Base-by-base conservation (phyloP, 2,329 filamentous ascomycete species). In the Leptographium lundbergii region DNA sequence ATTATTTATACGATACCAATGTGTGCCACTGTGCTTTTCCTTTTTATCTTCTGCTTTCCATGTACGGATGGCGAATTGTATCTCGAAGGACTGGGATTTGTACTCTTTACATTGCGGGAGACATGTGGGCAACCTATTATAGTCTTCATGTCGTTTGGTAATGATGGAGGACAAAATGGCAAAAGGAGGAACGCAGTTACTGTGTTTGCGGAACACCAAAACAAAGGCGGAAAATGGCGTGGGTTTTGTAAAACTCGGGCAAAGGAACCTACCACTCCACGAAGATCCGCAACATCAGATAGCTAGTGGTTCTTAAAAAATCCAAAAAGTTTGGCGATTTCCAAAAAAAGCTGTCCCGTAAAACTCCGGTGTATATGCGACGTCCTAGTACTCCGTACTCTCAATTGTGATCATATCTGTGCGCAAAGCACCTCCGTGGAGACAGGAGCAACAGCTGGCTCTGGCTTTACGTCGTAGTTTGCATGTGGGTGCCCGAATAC, bases 101-200 rank as follows among this genome's bases (percentile, higher is more conserved):
- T 57, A 57, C 45, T 52, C 22, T 57, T 51, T 57, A 57, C 48
- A 57, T 34, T 29, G 32, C 25, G 54, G 56, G 29, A 51, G 56
- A 52, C 47, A 57, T 42, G 45, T 13, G 56, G 56, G 56, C 56
- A 57, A 57, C 56, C 56, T 51, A 29, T 6, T 14, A 57, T 42
- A 22, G 42, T 57, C 55, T 50, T 57, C 39, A 27, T 57, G 47
- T 45, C 42, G 19, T 57, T 22, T 51, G 29, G 34, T 22, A 52
- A 24, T 51, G 25, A 13, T 19, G n/a, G 22, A 52, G 29, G 56
- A 29, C 42, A 50, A 47, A 22, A 32, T 34, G 56, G 29, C 13
- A 52, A 19, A 51, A 29, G 25, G 17, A 34, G 55, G 42, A 56
- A 27, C 29, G 29, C 29, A 24, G 22, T 24, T 34, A 25, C 17